phyloP scores from a whole-genome alignment of 1,139 yeast genomes.

The Geotrichum cucujoidarum region DNA sequence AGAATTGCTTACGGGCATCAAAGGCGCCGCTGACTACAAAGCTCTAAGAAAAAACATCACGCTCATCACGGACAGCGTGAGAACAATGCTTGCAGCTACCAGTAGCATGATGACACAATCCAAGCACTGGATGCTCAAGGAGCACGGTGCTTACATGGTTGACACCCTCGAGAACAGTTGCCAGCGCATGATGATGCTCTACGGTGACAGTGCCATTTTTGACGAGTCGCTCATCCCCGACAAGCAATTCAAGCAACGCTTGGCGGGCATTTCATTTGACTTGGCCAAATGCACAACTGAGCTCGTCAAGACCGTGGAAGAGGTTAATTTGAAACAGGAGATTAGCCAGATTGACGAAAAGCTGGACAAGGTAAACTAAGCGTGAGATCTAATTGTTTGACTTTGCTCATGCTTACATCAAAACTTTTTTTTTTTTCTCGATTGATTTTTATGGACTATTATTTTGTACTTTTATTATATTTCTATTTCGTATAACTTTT shows the following conservation, averaged over 20 bases:
- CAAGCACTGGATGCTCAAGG: slow-evolving; percentile 67
- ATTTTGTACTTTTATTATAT: too few relatives aligned
- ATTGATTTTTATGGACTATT: too few relatives aligned
- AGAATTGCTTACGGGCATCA: slow-evolving; percentile 51
- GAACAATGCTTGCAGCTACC: slow-evolving; percentile 88
- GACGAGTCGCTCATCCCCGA: slow-evolving; percentile 56
- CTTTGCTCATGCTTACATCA: too few relatives aligned
- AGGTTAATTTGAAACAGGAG: slow-evolving; percentile 81
- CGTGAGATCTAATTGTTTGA: background rate
- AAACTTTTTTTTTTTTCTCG: too few relatives aligned
- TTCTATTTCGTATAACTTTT: too few relatives aligned
- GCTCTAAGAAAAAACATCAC: slow-evolving; percentile 65
- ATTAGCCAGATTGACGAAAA: slow-evolving; percentile 41
- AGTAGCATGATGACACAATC: slow-evolving; percentile 85
- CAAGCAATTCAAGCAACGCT: slow-evolving; percentile 82
- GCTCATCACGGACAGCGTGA: slow-evolving; percentile 71
- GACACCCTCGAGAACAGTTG: slow-evolving; percentile 80
- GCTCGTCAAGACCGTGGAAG: slow-evolving; percentile 91
- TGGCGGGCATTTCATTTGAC: slow-evolving; percentile 94
- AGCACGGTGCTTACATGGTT: slow-evolving; percentile 89
- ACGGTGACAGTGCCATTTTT: slow-evolving; percentile 27
- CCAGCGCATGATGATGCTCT: slow-evolving; percentile 51
- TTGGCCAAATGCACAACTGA: slow-evolving; percentile 95
- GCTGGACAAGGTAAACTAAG: background rate
- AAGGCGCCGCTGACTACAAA: slow-evolving; percentile 62